phyloP scores from a whole-genome alignment of 306 rosid species.

The Betula pendula region DNA sequence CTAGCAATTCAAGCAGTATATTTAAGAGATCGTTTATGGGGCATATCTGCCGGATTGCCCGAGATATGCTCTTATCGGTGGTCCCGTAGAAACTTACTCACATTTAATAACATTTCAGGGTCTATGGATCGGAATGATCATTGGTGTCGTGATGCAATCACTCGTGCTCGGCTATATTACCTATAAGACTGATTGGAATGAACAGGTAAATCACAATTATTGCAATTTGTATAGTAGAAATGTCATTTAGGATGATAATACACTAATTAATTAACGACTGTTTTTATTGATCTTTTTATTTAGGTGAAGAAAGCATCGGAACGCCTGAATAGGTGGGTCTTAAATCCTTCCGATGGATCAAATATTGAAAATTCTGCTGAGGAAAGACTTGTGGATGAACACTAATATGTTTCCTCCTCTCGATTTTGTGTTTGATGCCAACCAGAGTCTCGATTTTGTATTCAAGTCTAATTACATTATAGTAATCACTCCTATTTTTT shows the following conservation, averaged over 20 bases:
- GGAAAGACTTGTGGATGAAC: background rate
- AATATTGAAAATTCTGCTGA: background rate
- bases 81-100: too few species aligned
- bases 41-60: too few species aligned
- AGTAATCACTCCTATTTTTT: too few species aligned
- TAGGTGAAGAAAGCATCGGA: conserved; percentile 5
- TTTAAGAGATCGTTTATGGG: too few species aligned
- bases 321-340: background rate
- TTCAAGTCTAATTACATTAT: too few species aligned
- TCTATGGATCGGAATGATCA: conserved; percentile 5
- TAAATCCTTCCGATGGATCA: background rate
- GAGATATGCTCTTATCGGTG: too few species aligned
- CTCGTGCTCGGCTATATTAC: conserved; percentile 4
- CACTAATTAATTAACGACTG: background rate
- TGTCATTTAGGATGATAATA: background rate
- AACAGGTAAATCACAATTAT: background rate
- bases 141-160: background rate
- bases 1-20: too few species aligned
- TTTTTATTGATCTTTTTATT: background rate
- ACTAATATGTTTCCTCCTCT: background rate
- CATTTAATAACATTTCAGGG: too few species aligned
- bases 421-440: background rate
- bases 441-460: too few species aligned
- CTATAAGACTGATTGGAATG: background rate
- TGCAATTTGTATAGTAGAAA: background rate